These are phyloP conservation scores for Juncus effusus DNA, from an alignment of 176 grass and related monocot species.

Conservation along the genomic window DNA sequence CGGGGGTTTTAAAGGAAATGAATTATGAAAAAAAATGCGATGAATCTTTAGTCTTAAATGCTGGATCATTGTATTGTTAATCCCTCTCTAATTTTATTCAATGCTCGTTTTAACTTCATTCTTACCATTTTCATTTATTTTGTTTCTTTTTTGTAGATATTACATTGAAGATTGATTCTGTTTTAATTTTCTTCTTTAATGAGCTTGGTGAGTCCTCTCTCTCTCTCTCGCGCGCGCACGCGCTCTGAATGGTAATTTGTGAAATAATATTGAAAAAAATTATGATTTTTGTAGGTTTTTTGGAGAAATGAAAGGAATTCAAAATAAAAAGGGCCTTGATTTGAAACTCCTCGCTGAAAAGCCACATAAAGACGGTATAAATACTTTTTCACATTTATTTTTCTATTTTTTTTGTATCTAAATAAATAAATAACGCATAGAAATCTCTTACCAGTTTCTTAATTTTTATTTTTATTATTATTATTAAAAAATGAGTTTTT, in stretches of 20 bases:
- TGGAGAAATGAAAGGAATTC: constrained; percentile 47
- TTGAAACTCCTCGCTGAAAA: constrained; percentile 69
- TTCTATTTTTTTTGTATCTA: not conserved
- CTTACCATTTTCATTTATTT: constrained; percentile 14
- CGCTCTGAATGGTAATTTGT: not conserved
- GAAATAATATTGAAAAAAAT: constrained; percentile 10
- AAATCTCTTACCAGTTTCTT: no score
- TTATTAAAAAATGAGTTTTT: no score
- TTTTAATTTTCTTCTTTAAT: constrained; percentile 21
- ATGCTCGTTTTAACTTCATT: constrained; percentile 15
- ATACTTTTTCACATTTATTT: not conserved
- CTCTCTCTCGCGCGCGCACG: not conserved
- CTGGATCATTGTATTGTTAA: constrained; percentile 21
- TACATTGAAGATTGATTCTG: constrained; percentile 5
- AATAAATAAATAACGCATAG: no score
- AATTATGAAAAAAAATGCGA: not conserved
- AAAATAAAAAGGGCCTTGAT: constrained; percentile 49
- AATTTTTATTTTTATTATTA: no score
- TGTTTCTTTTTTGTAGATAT: constrained; percentile 20
- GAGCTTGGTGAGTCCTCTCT: constrained; percentile 17
- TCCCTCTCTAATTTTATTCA: constrained; percentile 16
- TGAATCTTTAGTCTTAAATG: constrained; percentile 25
- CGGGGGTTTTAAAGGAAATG: not conserved
- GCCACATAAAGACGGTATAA: constrained; percentile 65
- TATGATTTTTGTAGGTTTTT: constrained; percentile 20